These are phyloP conservation scores for Pinus tabuliformis DNA, from an alignment of 75 land plant species.

Conservation along the genomic window DNA sequence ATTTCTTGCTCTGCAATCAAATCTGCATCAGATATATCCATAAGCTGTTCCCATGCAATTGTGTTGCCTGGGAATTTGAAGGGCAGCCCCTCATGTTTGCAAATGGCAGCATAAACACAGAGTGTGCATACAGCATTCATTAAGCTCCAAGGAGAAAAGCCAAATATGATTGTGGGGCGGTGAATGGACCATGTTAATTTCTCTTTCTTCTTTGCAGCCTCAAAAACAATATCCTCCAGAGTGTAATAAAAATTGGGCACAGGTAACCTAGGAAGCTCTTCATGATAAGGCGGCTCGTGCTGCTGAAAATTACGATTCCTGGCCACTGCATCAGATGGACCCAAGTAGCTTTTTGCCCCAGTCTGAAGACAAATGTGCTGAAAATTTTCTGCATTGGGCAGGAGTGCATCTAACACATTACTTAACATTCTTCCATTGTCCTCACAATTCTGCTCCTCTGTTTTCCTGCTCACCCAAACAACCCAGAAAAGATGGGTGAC, in stretches of 20 bases:
- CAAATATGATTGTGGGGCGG: conserved; percentile 60
- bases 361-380: conserved; percentile 76
- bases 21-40: not conserved
- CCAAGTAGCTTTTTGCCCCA: conserved; percentile 68
- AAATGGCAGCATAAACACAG: too few relatives aligned
- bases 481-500: conserved; percentile 79
- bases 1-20: not conserved
- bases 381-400: conserved; percentile 53
- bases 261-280: conserved; percentile 61
- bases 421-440: conserved; percentile 53
- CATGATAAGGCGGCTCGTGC: conserved; percentile 63
- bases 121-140: conserved; percentile 50
- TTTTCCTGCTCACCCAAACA: conserved; percentile 31
- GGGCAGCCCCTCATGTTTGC: too few relatives aligned
- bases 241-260: conserved; percentile 65
- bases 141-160: conserved; percentile 63
- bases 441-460: conserved; percentile 41
- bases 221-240: conserved; percentile 55
- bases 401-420: conserved; percentile 53
- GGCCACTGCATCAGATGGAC: conserved; percentile 40
- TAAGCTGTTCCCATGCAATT: not conserved
- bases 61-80: not conserved
- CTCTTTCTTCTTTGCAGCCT: conserved; percentile 24
- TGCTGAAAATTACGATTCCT: conserved; percentile 10
- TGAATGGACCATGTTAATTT: conserved; percentile 62